Evolutionary conservation across 2,329 filamentous ascomycete genomes (phyloP).

Genomic region (Cercospora sp.): DNA sequence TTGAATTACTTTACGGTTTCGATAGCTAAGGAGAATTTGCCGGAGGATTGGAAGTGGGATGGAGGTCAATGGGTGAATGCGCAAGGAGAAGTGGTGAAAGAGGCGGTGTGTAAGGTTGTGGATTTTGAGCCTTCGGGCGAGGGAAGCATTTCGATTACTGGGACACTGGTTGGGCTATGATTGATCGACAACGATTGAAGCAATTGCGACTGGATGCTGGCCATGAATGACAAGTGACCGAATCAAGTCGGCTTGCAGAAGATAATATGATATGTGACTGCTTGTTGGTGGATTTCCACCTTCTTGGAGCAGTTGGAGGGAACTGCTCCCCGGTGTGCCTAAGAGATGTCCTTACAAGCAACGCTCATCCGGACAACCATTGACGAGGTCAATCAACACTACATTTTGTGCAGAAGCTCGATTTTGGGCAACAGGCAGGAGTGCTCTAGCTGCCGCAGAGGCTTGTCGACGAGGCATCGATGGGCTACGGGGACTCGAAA

Average conservation of each 20-base stretch:
- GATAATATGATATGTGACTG: background rate
- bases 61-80: constrained; percentile 73
- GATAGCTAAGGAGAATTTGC: constrained; percentile 74
- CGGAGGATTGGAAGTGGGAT: constrained; percentile 71
- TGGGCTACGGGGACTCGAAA: background rate
- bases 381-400: background rate
- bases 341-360: background rate
- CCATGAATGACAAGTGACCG: background rate
- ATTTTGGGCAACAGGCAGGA: background rate
- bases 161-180: constrained; percentile 20
- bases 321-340: background rate
- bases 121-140: constrained; percentile 70
- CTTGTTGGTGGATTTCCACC: background rate
- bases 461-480: background rate
- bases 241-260: background rate
- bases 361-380: background rate
- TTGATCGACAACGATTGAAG: background rate
- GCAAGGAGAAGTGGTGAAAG: constrained; percentile 65
- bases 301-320: background rate
- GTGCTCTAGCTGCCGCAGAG: background rate
- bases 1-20: constrained; percentile 91
- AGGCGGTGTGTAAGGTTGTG: constrained; percentile 73
- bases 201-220: background rate
- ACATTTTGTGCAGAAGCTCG: background rate
- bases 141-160: constrained; percentile 27